These are phyloP conservation scores for Podospora fimiseda DNA, from an alignment of 495 filamentous ascomycete genomes.

Conservation along the genomic window DNA sequence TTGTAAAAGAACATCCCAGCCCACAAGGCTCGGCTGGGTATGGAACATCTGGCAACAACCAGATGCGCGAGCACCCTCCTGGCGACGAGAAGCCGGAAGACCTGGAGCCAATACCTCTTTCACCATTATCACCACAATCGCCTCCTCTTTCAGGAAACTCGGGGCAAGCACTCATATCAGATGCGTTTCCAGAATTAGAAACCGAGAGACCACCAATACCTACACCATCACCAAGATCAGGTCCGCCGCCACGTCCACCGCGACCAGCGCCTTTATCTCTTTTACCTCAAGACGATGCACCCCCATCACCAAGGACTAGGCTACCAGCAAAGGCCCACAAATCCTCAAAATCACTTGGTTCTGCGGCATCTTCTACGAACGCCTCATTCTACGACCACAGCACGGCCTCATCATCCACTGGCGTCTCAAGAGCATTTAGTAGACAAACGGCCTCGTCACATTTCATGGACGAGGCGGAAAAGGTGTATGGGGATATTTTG, in stretches of 20 bases:
- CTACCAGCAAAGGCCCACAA: background rate
- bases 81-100: background rate
- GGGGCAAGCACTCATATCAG: background rate
- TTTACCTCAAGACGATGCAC: background rate
- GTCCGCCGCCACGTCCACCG: background rate
- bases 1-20: constrained; percentile 21
- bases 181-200: background rate
- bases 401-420: background rate
- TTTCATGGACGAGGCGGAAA: constrained; percentile 5
- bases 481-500: constrained; percentile 9
- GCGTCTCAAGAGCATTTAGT: background rate
- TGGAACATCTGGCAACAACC: too few relatives aligned
- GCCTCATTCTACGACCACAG: background rate
- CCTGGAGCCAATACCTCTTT: background rate
- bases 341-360: background rate
- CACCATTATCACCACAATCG: background rate
- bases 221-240: background rate
- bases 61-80: too few relatives aligned
- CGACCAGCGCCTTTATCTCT: background rate
- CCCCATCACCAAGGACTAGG: background rate
- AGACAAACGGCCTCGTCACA: constrained; percentile 7
- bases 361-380: background rate
- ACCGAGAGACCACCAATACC: background rate
- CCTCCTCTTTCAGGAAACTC: background rate
- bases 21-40: background rate